Conservation (phyloP, 73 alveolate species). For the Tetrahymena malaccensis region DNA sequence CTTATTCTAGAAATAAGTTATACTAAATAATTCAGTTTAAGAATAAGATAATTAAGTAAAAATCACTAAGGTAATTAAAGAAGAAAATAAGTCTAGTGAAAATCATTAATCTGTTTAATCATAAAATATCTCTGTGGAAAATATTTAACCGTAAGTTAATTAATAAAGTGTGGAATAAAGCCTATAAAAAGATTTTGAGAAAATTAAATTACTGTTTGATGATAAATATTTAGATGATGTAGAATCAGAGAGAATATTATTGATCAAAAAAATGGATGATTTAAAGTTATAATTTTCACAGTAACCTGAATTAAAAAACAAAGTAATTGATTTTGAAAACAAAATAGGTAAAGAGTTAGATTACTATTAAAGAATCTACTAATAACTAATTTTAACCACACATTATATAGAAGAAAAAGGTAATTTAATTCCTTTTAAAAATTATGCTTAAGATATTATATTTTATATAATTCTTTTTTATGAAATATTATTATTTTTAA, state of each 20-base stretch:
- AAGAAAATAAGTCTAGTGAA: neutral
- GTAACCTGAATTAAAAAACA: neutral
- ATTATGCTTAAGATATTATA: neutral
- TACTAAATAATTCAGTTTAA: too few relatives aligned
- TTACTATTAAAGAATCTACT: neutral
- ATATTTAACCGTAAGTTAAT: neutral
- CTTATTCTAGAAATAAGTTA: too few relatives aligned
- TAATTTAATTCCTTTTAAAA: neutral
- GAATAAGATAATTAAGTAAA: neutral
- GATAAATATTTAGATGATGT: neutral
- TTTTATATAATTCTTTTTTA: too few relatives aligned
- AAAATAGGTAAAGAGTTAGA: neutral
- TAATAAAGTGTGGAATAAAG: neutral
- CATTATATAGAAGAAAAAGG: neutral
- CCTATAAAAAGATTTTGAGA: neutral
- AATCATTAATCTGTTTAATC: neutral
- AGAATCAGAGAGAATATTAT: neutral
- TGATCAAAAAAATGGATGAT: neutral
- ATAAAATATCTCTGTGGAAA: neutral
- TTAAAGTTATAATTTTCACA: neutral
- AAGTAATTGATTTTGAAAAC: neutral
- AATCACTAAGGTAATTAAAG: too few relatives aligned
- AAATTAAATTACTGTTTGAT: neutral
- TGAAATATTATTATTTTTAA: neutral
- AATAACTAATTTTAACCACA: neutral